Conservation (phyloP, 495 filamentous ascomycete species). For the Aspergillus diversus region DNA sequence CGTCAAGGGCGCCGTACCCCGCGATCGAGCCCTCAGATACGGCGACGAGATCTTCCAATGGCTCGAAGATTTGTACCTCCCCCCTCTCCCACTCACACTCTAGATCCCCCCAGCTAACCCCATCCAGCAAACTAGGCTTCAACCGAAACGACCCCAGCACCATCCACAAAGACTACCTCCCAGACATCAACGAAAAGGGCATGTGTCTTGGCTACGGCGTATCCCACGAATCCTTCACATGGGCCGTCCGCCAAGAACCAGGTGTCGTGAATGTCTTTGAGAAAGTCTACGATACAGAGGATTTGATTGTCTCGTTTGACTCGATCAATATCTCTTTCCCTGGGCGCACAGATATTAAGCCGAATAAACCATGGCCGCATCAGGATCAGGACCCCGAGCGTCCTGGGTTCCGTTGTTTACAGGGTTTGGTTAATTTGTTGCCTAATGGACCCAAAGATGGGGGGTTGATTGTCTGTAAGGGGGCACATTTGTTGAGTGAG, state of each 20-base stretch:
- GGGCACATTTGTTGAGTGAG: slow-evolving; percentile 7
- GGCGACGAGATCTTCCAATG: slow-evolving; percentile 38
- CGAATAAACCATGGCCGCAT: slow-evolving; percentile 7
- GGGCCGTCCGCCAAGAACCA: slow-evolving; percentile 42
- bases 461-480: slow-evolving; percentile 9
- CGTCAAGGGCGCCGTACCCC: slow-evolving; percentile 12
- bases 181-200: slow-evolving; percentile 43
- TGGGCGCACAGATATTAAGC: slow-evolving; percentile 19
- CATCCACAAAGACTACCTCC: slow-evolving; percentile 36
- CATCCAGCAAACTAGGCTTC: slow-evolving; percentile 43
- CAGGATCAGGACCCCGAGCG: slow-evolving; percentile 7
- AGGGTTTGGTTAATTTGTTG: slow-evolving; percentile 4
- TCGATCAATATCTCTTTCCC: slow-evolving; percentile 43
- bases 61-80: slow-evolving; percentile 40
- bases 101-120: no score
- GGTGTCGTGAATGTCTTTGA: slow-evolving; percentile 45
- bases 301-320: slow-evolving; percentile 51
- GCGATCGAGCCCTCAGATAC: slow-evolving; percentile 36
- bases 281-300: slow-evolving; percentile 39
- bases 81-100: no score
- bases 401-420: not conserved
- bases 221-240: slow-evolving; percentile 46
- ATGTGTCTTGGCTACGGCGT: slow-evolving; percentile 42
- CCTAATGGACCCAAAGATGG: slow-evolving; percentile 7
- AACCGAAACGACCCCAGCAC: slow-evolving; percentile 41